These are phyloP conservation scores for Skeletonema tropicum DNA, from an alignment of 108 stramenopile species.

Conservation along the genomic window DNA sequence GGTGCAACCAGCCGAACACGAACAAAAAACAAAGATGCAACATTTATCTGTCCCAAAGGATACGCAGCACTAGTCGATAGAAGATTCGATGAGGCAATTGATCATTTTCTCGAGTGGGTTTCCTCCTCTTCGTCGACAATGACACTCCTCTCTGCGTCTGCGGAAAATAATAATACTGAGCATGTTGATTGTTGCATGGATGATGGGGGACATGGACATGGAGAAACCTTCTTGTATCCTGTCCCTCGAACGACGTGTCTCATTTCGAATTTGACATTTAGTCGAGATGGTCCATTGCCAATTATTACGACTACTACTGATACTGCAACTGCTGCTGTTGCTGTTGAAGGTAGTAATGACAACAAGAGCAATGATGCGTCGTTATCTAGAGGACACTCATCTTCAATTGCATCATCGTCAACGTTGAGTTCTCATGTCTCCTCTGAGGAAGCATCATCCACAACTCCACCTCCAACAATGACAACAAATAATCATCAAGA, in stretches of 20 bases:
- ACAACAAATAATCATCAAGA: not conserved
- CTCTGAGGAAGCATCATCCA: not conserved
- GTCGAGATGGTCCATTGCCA: not conserved
- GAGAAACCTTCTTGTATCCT: not conserved
- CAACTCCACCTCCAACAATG: not conserved
- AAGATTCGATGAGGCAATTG: constrained; percentile 54
- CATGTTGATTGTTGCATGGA: not conserved
- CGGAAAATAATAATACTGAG: not conserved
- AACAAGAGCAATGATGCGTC: not conserved
- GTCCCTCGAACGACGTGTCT: not conserved
- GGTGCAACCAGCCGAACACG: too few species aligned
- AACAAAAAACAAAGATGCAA: not conserved
- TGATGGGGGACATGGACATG: not conserved
- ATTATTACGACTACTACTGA: not conserved
- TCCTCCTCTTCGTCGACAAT: not conserved
- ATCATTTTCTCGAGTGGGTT: constrained; percentile 33
- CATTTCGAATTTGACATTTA: not conserved
- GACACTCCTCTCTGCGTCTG: not conserved
- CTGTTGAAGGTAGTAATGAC: too few species aligned
- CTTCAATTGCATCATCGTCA: not conserved
- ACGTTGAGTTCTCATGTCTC: not conserved
- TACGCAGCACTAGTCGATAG: constrained; percentile 50
- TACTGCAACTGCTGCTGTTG: too few species aligned
- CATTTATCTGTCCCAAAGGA: constrained; percentile 45
- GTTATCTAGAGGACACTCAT: not conserved